phyloP scores from a whole-genome alignment of 352 stramenopile genomes.

The Pythium rishiriense region DNA sequence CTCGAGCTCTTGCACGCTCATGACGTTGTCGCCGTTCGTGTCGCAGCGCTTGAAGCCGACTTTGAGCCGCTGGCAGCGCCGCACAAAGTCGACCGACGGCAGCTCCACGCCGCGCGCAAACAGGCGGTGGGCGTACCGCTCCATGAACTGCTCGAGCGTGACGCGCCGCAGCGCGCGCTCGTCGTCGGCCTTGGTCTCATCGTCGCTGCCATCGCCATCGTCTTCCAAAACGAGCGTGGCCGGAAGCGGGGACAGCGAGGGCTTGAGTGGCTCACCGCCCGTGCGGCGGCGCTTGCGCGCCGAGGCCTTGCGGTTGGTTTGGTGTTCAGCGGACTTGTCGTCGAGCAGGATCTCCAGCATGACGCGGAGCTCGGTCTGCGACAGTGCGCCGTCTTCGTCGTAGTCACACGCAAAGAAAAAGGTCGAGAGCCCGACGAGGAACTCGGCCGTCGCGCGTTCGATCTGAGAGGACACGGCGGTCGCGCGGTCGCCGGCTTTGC shows the following conservation, averaged over 20 bases:
- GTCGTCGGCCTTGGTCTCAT: not conserved
- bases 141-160: conserved; percentile 13
- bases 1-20: conserved; percentile 15
- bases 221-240: not conserved
- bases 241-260: no score
- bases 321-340: not conserved
- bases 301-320: not conserved
- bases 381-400: conserved; percentile 13
- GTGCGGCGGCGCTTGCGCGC: not conserved
- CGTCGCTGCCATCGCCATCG: not conserved
- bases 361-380: not conserved
- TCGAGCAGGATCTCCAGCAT: conserved; percentile 16
- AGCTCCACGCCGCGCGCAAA: not conserved
- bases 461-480: not conserved
- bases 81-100: conserved; percentile 10
- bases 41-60: conserved; percentile 16
- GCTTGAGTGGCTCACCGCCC: not conserved
- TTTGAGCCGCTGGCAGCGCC: conserved; percentile 9
- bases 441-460: conserved; percentile 11
- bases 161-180: not conserved
- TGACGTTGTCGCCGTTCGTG: conserved; percentile 18
- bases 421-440: conserved; percentile 8
- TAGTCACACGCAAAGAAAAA: conserved; percentile 22
- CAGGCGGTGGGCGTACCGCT: conserved; percentile 1
- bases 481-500: not conserved